These are phyloP conservation scores for Xylaria bambusicola DNA, from an alignment of 495 filamentous ascomycete genomes.

Conservation along the genomic window DNA sequence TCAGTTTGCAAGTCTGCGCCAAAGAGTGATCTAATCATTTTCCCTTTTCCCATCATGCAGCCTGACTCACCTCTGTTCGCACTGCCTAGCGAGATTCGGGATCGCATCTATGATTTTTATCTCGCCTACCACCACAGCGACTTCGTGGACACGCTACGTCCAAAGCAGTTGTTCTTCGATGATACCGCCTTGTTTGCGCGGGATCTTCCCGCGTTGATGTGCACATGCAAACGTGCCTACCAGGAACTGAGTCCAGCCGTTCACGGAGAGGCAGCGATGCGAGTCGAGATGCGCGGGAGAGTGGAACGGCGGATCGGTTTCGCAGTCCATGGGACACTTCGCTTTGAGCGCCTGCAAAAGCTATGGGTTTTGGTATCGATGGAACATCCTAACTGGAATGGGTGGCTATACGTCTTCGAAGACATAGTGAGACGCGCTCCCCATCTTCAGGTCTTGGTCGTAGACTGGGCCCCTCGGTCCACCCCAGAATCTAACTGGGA, in stretches of 20 bases:
- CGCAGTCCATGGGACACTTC: slow-evolving; percentile 24
- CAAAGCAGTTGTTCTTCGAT: slow-evolving; percentile 25
- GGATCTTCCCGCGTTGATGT: slow-evolving; percentile 29
- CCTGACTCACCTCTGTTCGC: slow-evolving; percentile 22
- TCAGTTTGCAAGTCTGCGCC: too few relatives aligned
- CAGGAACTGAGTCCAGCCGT: slow-evolving; percentile 22
- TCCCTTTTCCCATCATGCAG: slow-evolving; percentile 15
- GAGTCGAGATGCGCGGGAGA: slow-evolving; percentile 21
- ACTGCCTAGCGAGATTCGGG: slow-evolving; percentile 33
- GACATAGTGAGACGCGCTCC: slow-evolving; percentile 11
- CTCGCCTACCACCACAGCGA: slow-evolving; percentile 27
- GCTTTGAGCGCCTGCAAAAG: slow-evolving; percentile 27
- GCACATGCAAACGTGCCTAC: slow-evolving; percentile 25
- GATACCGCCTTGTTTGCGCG: slow-evolving; percentile 14
- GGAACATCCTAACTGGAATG: slow-evolving; percentile 35
- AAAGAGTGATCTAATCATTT: too few relatives aligned
- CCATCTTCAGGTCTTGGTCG: slow-evolving; percentile 20
- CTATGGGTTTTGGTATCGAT: slow-evolving; percentile 27
- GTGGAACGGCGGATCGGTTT: slow-evolving; percentile 27
- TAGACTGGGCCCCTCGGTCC: slow-evolving; percentile 32
- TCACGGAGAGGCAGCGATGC: slow-evolving; percentile 24
- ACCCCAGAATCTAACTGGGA: slow-evolving; percentile 20
- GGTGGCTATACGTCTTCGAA: slow-evolving; percentile 29
- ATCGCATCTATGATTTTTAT: slow-evolving; percentile 33
- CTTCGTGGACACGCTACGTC: slow-evolving; percentile 28